Evolutionary conservation across 495 filamentous ascomycete genomes (phyloP), one percentile per base, ranked within the genome.

Genomic region (Penicillium ucsense): DNA sequence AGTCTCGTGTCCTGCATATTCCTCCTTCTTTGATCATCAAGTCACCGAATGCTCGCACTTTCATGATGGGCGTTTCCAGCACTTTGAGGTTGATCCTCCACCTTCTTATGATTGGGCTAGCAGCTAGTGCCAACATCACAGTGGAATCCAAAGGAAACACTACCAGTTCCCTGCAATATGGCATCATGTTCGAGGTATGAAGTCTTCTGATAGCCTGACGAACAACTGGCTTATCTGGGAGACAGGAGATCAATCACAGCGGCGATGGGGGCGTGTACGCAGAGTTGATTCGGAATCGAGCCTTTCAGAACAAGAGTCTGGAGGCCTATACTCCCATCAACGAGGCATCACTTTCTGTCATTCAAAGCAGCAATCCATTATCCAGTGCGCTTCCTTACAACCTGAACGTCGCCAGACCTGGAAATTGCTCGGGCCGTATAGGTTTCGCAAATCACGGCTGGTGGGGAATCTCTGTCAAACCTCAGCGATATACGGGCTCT

Each of bases 251-350:
- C 61, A 81, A 84, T 62, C 77, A 86, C 60, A 81, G 75, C 7
- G 82, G 82, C 9, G 84, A 86, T 59, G 84, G 84, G 8, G 84
- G 84, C 10, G 73, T 86, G 43, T 86, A 86, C 54, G 83, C 78
- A 35, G 81, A 86, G 55, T 59, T 86, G 31, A 77, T 86, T 43
- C 67, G 65, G 33, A 86, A 88, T 58, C 72, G 80, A 38, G 84
- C 81, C 31, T 83, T 88, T 38, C 76, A 81, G 54, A 28, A 28
- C 30, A 40, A 28, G 10, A 30, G 4, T 29, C 20, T 28, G 30
- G 27, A 28, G 7, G 20, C 38, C 4, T 40, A 20, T 9, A 40
- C 38, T 40, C 20, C 38, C 8, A 28, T 40, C n/a, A 28, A 28
- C 27, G 30, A 40, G 27, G 38, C 38, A 6, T 28, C 27, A 28